Evolutionary conservation across 441 rosid genomes (phyloP).

Genomic region (Gossypium gossypioides): DNA sequence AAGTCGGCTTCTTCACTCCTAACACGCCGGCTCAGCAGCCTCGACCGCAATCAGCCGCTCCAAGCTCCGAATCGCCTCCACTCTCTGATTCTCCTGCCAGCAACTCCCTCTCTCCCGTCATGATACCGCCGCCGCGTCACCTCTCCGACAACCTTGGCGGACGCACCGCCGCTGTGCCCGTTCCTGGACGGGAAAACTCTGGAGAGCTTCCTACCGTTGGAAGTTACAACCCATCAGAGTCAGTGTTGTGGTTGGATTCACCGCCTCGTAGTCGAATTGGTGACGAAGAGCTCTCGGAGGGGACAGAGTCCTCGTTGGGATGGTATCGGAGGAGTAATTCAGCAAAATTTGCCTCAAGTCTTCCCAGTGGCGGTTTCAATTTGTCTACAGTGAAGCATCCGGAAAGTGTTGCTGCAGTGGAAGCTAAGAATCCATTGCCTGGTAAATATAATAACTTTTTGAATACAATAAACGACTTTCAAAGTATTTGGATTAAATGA

Average conservation of each 20-base stretch:
- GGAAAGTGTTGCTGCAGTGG: conserved; percentile 2
- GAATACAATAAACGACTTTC: not conserved
- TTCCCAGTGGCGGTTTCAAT: conserved; percentile 64
- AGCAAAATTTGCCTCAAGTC: conserved; percentile 55
- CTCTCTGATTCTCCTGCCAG: conserved; percentile 43
- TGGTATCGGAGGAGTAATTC: conserved; percentile 56
- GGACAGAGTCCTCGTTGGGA: conserved; percentile 34
- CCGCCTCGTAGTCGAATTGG: conserved; percentile 38
- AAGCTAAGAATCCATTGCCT: conserved; percentile 14
- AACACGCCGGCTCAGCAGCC: conserved; percentile 28
- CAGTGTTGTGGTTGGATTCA: conserved; percentile 41
- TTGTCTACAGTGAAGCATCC: conserved; percentile 39
- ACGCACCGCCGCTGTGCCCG: conserved; percentile 62
- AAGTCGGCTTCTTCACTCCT: conserved; percentile 55
- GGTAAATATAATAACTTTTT: conserved; percentile 18
- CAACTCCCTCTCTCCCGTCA: conserved; percentile 57
- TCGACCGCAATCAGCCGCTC: conserved; percentile 35
- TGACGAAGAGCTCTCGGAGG: conserved; percentile 50
- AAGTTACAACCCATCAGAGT: conserved; percentile 62
- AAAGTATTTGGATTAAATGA: not conserved
- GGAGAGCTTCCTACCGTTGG: conserved; percentile 42
- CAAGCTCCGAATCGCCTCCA: conserved; percentile 30
- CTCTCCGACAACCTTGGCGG: conserved; percentile 48
- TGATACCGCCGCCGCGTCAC: conserved; percentile 81
- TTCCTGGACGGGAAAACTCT: conserved; percentile 39